Percentiles rank a stretch among this genome's conserved stretches.
These are phyloP conservation scores for Calonectria ilicicola DNA, from an alignment of 2,329 filamentous ascomycete species.

Conservation along the genomic window DNA sequence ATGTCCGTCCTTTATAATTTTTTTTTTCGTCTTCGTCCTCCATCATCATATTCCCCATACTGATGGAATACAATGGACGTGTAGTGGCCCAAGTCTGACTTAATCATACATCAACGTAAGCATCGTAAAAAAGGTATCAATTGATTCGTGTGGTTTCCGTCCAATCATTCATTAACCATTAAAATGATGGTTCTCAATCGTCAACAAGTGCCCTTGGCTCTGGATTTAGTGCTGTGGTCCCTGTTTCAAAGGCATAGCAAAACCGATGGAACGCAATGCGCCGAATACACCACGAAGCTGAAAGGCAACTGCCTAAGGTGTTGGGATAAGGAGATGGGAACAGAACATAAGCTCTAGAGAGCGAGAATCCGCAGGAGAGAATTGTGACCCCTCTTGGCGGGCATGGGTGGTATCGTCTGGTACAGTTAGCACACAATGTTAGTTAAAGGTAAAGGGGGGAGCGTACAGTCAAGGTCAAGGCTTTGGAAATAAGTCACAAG, in stretches of 20 bases:
- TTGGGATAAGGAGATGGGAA: slow-evolving; percentile 59
- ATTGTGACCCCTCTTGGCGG: slow-evolving; percentile 64
- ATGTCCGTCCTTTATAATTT: slow-evolving; percentile 16
- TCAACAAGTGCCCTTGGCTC: not conserved
- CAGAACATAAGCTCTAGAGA: slow-evolving; percentile 64
- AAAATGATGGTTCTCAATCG: slow-evolving; percentile 24
- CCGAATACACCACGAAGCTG: not conserved
- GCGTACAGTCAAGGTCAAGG: slow-evolving; percentile 69
- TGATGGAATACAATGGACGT: not conserved
- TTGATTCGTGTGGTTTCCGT: slow-evolving; percentile 36
- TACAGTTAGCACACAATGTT: not conserved
- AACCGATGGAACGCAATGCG: slow-evolving; percentile 2
- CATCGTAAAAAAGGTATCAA: slow-evolving; percentile 44
- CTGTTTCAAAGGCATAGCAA: slow-evolving; percentile 5
- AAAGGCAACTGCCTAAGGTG: slow-evolving; percentile 26
- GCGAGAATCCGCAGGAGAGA: slow-evolving; percentile 62
- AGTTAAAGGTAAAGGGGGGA: not conserved
- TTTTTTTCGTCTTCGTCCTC: slow-evolving; percentile 19
- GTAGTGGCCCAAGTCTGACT: slow-evolving; percentile 3
- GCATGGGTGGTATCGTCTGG: slow-evolving; percentile 50
- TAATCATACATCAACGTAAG: slow-evolving; percentile 32
- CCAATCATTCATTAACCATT: slow-evolving; percentile 49
- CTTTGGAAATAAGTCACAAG: slow-evolving; percentile 66
- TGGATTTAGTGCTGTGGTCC: slow-evolving; percentile 5
- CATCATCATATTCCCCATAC: slow-evolving; percentile 6